Percentiles rank a stretch among this genome's conserved stretches.
These are phyloP conservation scores for Sporothrix brasiliensis DNA, from an alignment of 2,329 filamentous ascomycete species.

Conservation along the genomic window DNA sequence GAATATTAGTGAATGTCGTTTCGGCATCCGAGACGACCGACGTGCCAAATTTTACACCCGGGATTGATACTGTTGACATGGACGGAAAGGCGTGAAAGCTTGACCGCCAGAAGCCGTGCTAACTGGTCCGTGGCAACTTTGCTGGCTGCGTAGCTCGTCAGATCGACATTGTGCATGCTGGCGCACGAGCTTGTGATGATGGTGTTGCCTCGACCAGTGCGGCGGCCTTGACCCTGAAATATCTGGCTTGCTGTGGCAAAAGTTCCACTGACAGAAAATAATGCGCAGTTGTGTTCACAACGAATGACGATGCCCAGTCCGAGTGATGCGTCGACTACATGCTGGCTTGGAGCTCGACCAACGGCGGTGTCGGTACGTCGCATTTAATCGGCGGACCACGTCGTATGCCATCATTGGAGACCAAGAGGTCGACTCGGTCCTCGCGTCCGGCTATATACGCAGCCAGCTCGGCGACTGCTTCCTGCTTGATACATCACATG, in stretches of 20 bases:
- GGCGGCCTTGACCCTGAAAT: constrained; percentile 35
- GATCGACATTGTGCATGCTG: constrained; percentile 45
- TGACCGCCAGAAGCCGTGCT: constrained; percentile 52
- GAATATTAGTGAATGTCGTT: constrained; percentile 6
- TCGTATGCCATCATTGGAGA: constrained; percentile 34
- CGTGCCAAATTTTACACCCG: constrained; percentile 28
- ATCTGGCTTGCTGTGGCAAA: constrained; percentile 53
- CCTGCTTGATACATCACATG: constrained; percentile 64
- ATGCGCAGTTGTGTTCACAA: constrained; percentile 72
- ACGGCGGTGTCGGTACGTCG: constrained; percentile 32
- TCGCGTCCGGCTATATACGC: constrained; percentile 56
- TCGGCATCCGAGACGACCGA: too few relatives aligned
- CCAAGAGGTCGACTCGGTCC: constrained; percentile 53
- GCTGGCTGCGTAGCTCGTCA: constrained; percentile 55
- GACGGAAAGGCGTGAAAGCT: constrained; percentile 46
- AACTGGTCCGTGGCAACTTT: constrained; percentile 58
- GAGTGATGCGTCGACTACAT: constrained; percentile 63
- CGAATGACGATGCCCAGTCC: constrained; percentile 68
- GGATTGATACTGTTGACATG: constrained; percentile 43
- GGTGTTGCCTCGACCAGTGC: constrained; percentile 34
- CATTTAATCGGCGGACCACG: constrained; percentile 31
- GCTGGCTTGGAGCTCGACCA: constrained; percentile 44
- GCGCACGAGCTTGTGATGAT: constrained; percentile 52
- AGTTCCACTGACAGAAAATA: constrained; percentile 67
- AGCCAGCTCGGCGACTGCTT: constrained; percentile 60